phyloP scores from a whole-genome alignment of 345 rosid genomes.

The Eucalyptus coolabah region DNA sequence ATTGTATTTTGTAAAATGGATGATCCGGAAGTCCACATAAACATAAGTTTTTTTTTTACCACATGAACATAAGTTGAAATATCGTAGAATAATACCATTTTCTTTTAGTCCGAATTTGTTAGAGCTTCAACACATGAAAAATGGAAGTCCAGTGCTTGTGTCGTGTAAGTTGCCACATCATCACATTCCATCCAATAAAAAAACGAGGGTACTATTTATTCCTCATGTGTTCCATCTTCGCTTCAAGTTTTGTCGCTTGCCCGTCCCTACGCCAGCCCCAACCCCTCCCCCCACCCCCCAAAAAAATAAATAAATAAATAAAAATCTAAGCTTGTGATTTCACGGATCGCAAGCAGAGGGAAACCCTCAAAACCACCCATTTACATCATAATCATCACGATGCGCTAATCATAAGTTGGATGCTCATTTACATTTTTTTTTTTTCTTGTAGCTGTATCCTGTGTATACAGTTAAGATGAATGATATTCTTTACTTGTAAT shows the following conservation, averaged over 20 bases:
- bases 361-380: neutral
- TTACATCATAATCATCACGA: neutral
- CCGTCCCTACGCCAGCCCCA: too few species aligned
- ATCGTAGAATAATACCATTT: neutral
- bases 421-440: neutral
- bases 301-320: too few species aligned
- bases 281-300: too few species aligned
- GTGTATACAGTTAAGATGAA: neutral
- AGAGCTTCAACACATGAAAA: neutral
- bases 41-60: too few species aligned
- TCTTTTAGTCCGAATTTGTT: neutral
- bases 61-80: neutral
- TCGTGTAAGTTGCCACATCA: neutral
- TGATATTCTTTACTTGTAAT: neutral
- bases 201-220: neutral
- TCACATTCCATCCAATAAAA: neutral
- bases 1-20: neutral
- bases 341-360: neutral
- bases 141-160: neutral
- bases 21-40: neutral
- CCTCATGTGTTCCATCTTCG: neutral
- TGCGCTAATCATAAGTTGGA: neutral
- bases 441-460: neutral
- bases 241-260: neutral
- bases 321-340: neutral